phyloP scores from a whole-genome alignment of 768 basidiomycete genomes.

The Psilocybe subaeruginosa region DNA sequence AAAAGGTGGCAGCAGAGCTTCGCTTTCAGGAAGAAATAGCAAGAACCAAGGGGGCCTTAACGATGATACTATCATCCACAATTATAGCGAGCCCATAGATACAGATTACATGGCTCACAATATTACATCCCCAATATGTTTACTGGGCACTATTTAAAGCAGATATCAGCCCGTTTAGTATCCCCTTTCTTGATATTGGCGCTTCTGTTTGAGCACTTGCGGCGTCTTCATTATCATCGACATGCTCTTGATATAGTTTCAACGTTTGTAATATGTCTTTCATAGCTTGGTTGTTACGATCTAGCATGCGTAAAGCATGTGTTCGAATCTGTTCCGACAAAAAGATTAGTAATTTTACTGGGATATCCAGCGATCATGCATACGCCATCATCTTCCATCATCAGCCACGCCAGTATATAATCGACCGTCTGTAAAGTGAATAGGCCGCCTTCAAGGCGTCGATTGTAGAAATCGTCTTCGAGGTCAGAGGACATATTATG shows the following conservation, averaged over 20 bases:
- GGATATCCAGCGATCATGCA: constrained; percentile 27
- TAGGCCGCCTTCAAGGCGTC: constrained; percentile 83
- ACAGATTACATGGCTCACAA: constrained; percentile 6
- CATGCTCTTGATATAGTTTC: constrained; percentile 70
- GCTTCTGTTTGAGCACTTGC: constrained; percentile 34
- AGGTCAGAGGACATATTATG: constrained; percentile 63
- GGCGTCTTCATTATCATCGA: constrained; percentile 51
- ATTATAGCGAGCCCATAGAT: constrained; percentile 8
- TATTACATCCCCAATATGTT: constrained; percentile 3
- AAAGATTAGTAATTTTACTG: constrained; percentile 3
- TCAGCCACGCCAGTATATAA: constrained; percentile 92
- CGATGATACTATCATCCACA: constrained; percentile 80
- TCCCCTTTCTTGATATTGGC: constrained; percentile 64
- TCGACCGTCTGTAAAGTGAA: constrained; percentile 91
- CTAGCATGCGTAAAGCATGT: constrained; percentile 78
- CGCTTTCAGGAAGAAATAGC: constrained; percentile 86
- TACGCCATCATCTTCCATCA: constrained; percentile 99
- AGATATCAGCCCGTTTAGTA: constrained; percentile 66
- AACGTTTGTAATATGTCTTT: constrained; percentile 74
- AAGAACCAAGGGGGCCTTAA: constrained; percentile 83
- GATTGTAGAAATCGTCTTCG: constrained; percentile 83
- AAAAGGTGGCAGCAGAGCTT: constrained; percentile 85
- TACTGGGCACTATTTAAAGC: constrained; percentile 44
- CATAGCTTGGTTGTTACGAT: constrained; percentile 70
- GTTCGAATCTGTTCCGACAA: constrained; percentile 61